Percentiles rank a stretch among this genome's conserved stretches.
phyloP scores from a whole-genome alignment of 345 rosid genomes.

The Leavenworthia alabamica region DNA sequence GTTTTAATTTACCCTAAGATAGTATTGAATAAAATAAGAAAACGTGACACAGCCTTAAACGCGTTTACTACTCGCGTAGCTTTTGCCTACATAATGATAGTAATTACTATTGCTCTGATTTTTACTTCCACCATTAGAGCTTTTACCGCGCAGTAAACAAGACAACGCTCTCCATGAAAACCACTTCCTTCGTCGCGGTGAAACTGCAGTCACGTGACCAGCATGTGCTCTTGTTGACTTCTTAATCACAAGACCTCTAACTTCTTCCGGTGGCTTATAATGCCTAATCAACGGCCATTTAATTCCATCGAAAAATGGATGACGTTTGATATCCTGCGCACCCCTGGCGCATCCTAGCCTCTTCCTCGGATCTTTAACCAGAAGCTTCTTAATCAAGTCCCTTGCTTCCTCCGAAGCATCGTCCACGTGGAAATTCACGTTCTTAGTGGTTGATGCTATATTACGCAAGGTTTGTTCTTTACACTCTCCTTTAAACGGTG shows the following conservation, averaged over 20 bases:
- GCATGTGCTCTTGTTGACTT: conserved; percentile 33
- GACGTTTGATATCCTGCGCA: conserved; percentile 72
- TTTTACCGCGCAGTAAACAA: conserved; percentile 31
- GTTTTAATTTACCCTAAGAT: not conserved
- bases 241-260: conserved; percentile 43
- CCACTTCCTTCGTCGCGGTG: conserved; percentile 35
- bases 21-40: not conserved
- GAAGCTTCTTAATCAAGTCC: conserved; percentile 63
- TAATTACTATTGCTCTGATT: conserved; percentile 35
- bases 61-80: conserved; percentile 34
- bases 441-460: conserved; percentile 37
- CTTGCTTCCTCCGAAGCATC: conserved; percentile 41
- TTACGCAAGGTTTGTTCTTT: conserved; percentile 73
- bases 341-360: conserved; percentile 78
- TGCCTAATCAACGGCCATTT: conserved; percentile 79
- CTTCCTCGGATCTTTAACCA: conserved; percentile 65
- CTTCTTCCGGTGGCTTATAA: conserved; percentile 67
- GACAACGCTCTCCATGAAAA: conserved; percentile 46
- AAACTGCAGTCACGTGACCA: conserved; percentile 30
- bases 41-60: conserved; percentile 19
- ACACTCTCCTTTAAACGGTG: conserved; percentile 75
- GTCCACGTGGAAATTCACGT: conserved; percentile 37
- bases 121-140: conserved; percentile 20
- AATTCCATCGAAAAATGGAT: conserved; percentile 63
- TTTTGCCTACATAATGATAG: conserved; percentile 34